phyloP scores from a whole-genome alignment of 345 rosid genomes.

The Passiflora organensis region DNA sequence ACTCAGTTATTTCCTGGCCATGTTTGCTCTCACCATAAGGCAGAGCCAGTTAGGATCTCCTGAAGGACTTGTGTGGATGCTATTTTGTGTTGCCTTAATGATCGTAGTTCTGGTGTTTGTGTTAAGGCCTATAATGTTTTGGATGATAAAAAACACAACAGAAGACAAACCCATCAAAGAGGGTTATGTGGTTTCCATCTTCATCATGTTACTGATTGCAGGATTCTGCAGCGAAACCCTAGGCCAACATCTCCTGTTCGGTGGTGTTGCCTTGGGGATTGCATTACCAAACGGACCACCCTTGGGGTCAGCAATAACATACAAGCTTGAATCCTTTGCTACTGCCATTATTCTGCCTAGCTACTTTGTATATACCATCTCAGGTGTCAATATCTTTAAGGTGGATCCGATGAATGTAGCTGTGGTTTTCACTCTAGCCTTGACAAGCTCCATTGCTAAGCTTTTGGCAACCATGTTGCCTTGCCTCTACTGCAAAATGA shows the following conservation, averaged over 20 bases:
- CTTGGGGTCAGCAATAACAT: conserved; percentile 33
- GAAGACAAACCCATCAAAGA: conserved; percentile 32
- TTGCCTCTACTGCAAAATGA: conserved; percentile 35
- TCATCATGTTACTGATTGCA: conserved; percentile 26
- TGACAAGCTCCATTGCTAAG: conserved; percentile 24
- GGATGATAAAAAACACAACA: conserved; percentile 11
- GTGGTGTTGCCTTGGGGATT: conserved; percentile 37
- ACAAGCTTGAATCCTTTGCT: conserved; percentile 36
- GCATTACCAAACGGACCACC: conserved; percentile 52
- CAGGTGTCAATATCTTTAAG: not conserved
- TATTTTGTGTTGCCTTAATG: not conserved
- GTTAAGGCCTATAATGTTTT: conserved; percentile 10
- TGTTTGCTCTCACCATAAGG: not conserved
- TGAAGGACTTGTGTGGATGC: not conserved
- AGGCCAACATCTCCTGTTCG: conserved; percentile 28
- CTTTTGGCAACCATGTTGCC: conserved; percentile 31
- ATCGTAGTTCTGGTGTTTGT: not conserved
- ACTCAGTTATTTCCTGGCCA: conserved; percentile 2
- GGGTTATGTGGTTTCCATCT: conserved; percentile 15
- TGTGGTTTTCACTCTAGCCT: not conserved
- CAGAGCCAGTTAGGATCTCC: not conserved
- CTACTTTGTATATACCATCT: conserved; percentile 16
- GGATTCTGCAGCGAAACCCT: conserved; percentile 20
- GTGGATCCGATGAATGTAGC: not conserved
- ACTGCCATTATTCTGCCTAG: conserved; percentile 27